Base-by-base conservation (phyloP, 2,329 filamentous ascomycete species). In the Knoxdaviesia proteae region DNA sequence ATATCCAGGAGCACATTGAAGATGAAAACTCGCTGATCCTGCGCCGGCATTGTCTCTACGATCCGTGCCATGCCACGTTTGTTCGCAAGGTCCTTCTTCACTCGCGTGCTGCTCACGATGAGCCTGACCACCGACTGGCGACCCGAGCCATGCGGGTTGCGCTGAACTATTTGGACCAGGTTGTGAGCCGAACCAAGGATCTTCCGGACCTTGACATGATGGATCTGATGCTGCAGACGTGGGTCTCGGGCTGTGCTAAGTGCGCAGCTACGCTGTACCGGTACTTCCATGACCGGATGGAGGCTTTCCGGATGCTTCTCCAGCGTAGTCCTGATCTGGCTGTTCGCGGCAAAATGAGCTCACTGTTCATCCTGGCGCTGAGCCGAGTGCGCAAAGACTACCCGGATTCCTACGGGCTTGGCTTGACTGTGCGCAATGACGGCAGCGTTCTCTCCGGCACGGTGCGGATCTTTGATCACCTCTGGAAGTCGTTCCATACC, bases 21-120 rank as follows among this genome's bases (percentile, higher is more conserved):
- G 60, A 65, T 45, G 77, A 88, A 41, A 94, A 94, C 50, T 75
- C 80, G 47, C 50, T 72, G 2, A 69, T 84, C 30, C 66, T 93
- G 39, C 74, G 80, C 42, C 74, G 80, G 11, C 86, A 92, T 52
- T 87, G 80, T 54, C 65, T 92, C 30, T 82, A 80, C 51, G 86
- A 93, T 51, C 71, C 73, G 2, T 67, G 67, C 33, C 82, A 93
- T 52, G 65, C 75, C 2, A 59, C 61, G 2, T 84, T 93, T 49
- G 68, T 86, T 10, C 63, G 68, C 34, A 65, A 67, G 43, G 62
- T 84, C 35, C 66, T 90, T 32, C 58, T 62, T 6, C 68, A 71
- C 36, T 60, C 77, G 41, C 71, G 64, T 41, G 54, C 57, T 6
- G 60, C 61, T 32, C 41, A 42, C 7, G 32, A 32, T 6, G 36